phyloP scores from a whole-genome alignment of 495 filamentous ascomycete genomes.

The Diplogelasinospora grovesii region DNA sequence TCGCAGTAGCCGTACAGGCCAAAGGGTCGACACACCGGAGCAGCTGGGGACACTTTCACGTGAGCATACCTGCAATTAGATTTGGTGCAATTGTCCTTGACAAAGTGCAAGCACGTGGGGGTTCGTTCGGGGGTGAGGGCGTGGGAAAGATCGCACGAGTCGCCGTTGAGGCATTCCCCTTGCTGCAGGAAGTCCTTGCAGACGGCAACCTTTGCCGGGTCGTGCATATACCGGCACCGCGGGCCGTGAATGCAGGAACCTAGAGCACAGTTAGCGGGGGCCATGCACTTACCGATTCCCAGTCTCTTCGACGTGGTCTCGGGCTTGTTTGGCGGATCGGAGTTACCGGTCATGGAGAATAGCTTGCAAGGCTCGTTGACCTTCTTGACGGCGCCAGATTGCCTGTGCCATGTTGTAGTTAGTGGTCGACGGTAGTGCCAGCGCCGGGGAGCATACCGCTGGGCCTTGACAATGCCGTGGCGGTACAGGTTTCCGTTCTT shows the following conservation, averaged over 20 bases:
- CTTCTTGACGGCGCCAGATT: constrained; percentile 53
- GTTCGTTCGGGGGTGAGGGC: constrained; percentile 78
- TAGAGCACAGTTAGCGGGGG: constrained; percentile 39
- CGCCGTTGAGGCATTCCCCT: constrained; percentile 71
- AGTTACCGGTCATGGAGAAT: constrained; percentile 87
- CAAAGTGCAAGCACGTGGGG: constrained; percentile 83
- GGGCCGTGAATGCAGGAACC: constrained; percentile 78
- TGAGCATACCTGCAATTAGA: constrained; percentile 84
- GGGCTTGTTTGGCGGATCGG: constrained; percentile 36
- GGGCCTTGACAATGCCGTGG: constrained; percentile 58
- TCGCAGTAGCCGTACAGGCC: constrained; percentile 86
- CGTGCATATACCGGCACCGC: constrained; percentile 74
- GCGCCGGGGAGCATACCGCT: constrained; percentile 48
- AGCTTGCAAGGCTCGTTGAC: constrained; percentile 75
- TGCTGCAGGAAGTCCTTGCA: constrained; percentile 82
- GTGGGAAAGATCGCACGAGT: constrained; percentile 89
- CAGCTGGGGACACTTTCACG: constrained; percentile 70
- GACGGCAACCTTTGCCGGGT: constrained; percentile 80
- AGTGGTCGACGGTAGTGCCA: constrained; percentile 12
- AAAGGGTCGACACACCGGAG: constrained; percentile 79
- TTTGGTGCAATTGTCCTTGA: constrained; percentile 87
- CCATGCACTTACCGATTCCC: constrained; percentile 19
- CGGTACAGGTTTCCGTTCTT: constrained; percentile 89
- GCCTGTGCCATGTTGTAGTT: constrained; percentile 20
- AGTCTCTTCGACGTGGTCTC: constrained; percentile 14